Evolutionary conservation across 345 rosid genomes (phyloP).

Genomic region (Citrus mangshanensis): DNA sequence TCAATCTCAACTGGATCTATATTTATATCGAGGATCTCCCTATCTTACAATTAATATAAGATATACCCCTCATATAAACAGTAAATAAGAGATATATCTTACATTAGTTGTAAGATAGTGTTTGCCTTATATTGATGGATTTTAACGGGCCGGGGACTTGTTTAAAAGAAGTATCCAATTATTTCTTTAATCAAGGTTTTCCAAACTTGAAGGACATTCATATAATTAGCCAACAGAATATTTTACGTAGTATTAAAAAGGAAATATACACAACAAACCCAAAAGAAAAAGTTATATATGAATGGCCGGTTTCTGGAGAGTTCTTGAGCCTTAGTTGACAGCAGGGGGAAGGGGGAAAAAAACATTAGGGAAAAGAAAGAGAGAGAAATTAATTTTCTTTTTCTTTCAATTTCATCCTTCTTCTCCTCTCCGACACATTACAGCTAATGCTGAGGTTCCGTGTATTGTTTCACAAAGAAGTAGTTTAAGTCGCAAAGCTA

Average conservation of each 20-base stretch:
- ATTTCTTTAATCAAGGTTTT: too few relatives aligned
- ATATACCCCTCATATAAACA: too few relatives aligned
- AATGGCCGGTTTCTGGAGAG: conserved; percentile 31
- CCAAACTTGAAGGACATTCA: too few relatives aligned
- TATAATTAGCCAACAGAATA: too few relatives aligned
- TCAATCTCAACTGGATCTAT: fast-evolving
- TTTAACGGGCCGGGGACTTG: too few relatives aligned
- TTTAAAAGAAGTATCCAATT: too few relatives aligned
- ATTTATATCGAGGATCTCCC: too few relatives aligned
- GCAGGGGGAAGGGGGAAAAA: neutral
- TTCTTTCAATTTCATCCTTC: neutral
- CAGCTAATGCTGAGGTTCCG: conserved; percentile 13
- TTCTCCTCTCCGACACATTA: neutral
- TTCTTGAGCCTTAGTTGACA: conserved; percentile 15
- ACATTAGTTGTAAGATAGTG: too few relatives aligned
- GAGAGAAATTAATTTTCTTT: neutral
- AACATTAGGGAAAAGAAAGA: neutral
- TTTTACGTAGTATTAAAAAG: neutral
- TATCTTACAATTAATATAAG: too few relatives aligned
- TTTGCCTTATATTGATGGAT: too few relatives aligned
- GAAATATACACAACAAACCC: neutral
- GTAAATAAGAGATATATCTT: too few relatives aligned
- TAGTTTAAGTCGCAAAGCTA: neutral
- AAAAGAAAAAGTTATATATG: neutral
- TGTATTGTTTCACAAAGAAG: conserved; percentile 7